phyloP scores from a whole-genome alignment of 345 rosid species.

The Clarkia xantiana region DNA sequence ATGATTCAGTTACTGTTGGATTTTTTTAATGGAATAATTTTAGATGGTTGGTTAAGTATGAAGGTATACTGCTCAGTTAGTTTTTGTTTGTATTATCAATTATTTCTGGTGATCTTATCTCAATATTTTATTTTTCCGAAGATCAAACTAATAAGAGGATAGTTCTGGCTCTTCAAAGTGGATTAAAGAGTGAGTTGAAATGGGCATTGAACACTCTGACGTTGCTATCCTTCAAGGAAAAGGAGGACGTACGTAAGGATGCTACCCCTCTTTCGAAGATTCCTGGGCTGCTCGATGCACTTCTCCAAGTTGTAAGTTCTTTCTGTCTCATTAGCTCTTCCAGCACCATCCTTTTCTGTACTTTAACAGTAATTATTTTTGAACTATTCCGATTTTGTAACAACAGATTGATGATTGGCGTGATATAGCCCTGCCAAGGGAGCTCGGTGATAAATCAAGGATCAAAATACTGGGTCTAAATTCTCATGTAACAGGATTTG shows the following conservation, averaged over 20 bases:
- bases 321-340: neutral
- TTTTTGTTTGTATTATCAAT: neutral
- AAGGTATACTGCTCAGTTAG: neutral
- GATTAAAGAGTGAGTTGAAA: constrained; percentile 82
- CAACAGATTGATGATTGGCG: constrained; percentile 95
- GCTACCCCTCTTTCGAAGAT: constrained; percentile 70
- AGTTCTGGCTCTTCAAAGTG: constrained; percentile 92
- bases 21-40: no score
- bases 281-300: constrained; percentile 91
- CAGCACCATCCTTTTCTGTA: no score
- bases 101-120: neutral
- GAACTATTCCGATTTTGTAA: no score
- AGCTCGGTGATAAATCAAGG: constrained; percentile 38
- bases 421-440: constrained; percentile 67
- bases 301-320: constrained; percentile 70
- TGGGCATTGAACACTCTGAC: constrained; percentile 95
- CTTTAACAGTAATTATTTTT: no score
- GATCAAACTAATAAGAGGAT: constrained; percentile 86
- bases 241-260: constrained; percentile 78
- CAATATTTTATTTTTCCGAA: constrained; percentile 6
- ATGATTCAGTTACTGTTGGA: no score
- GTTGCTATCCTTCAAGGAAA: constrained; percentile 86
- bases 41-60: no score
- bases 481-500: constrained; percentile 67
- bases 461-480: constrained; percentile 54